A percentile compares a stretch with the other conserved stretches of the same genome.
These are phyloP conservation scores for Annulohypoxylon maeteangense DNA, from an alignment of 495 filamentous ascomycete genomes.

Conservation along the genomic window DNA sequence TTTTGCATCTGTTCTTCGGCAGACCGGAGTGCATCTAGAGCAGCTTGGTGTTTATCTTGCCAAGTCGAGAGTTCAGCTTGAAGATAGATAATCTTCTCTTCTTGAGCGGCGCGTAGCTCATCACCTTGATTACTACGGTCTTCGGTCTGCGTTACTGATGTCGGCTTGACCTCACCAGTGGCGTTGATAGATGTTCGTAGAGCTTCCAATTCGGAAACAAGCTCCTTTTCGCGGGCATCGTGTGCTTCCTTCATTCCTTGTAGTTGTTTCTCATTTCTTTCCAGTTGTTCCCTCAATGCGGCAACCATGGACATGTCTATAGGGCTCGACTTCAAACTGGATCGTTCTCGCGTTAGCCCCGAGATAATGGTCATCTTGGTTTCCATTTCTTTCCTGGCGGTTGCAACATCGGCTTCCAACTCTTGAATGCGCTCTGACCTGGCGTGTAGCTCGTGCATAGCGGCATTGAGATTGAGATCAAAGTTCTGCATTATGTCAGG, in stretches of 20 bases:
- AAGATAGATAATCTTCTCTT: constrained; percentile 75
- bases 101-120: constrained; percentile 58
- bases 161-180: constrained; percentile 27
- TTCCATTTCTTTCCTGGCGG: constrained; percentile 94
- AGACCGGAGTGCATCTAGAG: constrained; percentile 75
- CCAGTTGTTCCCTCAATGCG: constrained; percentile 84
- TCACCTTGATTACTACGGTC: constrained; percentile 34
- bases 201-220: constrained; percentile 73
- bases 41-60: constrained; percentile 77
- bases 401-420: constrained; percentile 84
- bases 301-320: constrained; percentile 95
- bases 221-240: constrained; percentile 74
- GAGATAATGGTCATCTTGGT: constrained; percentile 93
- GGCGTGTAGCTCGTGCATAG: constrained; percentile 89
- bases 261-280: constrained; percentile 85
- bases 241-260: constrained; percentile 77
- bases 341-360: constrained; percentile 89
- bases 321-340: constrained; percentile 85
- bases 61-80: constrained; percentile 78
- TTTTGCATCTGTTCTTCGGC: constrained; percentile 77
- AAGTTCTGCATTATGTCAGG: constrained; percentile 92
- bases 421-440: constrained; percentile 90
- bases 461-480: constrained; percentile 87
- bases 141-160: constrained; percentile 20
- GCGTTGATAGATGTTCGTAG: constrained; percentile 69